Evolutionary conservation across 495 filamentous ascomycete genomes (phyloP), one percentile per base, ranked within the genome.

Genomic region (Pseudoneurospora amorphoporcata): DNA sequence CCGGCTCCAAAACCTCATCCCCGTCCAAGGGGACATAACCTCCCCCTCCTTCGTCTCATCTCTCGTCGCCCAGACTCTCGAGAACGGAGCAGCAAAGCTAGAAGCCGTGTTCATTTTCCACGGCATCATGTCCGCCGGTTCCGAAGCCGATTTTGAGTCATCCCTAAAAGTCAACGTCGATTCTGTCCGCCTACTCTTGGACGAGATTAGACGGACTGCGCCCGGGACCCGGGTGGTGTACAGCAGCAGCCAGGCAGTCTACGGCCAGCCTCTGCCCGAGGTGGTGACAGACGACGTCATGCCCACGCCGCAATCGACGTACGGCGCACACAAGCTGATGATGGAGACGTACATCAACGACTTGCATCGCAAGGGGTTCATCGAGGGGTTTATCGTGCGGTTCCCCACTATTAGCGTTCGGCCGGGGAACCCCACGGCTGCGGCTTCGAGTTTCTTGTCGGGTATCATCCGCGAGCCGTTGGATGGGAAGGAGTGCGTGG

Each of bases 71-170:
- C 3, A 7, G 23, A 23, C 23, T 23, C 23, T 23, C 23, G 23
- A 23, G 23, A 17, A 17, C 29, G 32, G 29, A 29, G 78, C 82
- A 29, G 76, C 79, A 12, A 86, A 84, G 12, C 82, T 92, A 0
- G 84, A 88, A 74, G 90, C 88, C 17, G 84, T 92, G 76, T 94
- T 92, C 83, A 79, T 94, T 70, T 89, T 96, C 75, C 93, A 96
- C 81, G 93, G 93, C 68, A 93, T 96, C 81, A 94, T 95, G 92
- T 93, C 90, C 42, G 87, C 89, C 29, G 91, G 90, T 65, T 85
- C 89, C 19, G 93, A 96, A 78, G 89, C 89, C 35, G 86, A 95
- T 78, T 90, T 92, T 76, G 91, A 93, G 65, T 84, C 92, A 16
- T 92, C 91, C 3, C 84, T 92, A 70, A 79, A 80, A 47, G 91